Base-by-base conservation (phyloP, 1,284 basidiomycete genomes). In the Cryptococcus deneoformans region DNA sequence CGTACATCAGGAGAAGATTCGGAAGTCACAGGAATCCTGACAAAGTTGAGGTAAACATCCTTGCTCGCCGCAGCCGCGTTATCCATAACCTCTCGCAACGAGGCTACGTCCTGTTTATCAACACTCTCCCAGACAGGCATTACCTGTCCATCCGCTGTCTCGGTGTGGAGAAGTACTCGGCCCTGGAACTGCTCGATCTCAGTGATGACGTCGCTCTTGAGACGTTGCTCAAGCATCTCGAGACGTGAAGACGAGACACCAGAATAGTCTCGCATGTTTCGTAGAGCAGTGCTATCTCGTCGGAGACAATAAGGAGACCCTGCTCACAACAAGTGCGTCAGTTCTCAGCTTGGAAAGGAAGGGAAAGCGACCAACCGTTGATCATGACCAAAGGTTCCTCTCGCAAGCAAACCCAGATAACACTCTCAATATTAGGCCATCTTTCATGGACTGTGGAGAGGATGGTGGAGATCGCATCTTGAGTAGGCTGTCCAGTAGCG, bases 91-190 rank as follows among this genome's bases (percentile, higher is more conserved):
- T 96, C 92, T 67, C 91, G 89, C 43, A 98, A 81, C 0, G 92
- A 91, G 42, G 86, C 84, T 9, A 99, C 88, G 65, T 92, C 84
- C 6, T 83, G 79, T n/a, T 84, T 77, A 49, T 84, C 82, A 1
- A 90, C 90, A 66, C 92, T 90, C 76, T 98, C 95, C 96, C 96
- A 99, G 1, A 97, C 81, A 0, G 96, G 95, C 7, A 95, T 85
- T 10, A 99, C 89, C 3, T 88, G 84, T 2, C 96, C 94, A 65
- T 94, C 90, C 0, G 85, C 75, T 0, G 87, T 87, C 78, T 99
- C 96, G 0, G 90, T 89, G 69, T 99, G 96, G 34, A 99, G 81
- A 4, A 99, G 80, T 43, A 67, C 86, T 82, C 87, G 84, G 57
- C 92, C 92, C 40, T 90, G 91, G 66, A 96, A 95, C 9, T 85